Base-by-base conservation (phyloP, 805 yeast species). In the Limtongia smithiae region DNA sequence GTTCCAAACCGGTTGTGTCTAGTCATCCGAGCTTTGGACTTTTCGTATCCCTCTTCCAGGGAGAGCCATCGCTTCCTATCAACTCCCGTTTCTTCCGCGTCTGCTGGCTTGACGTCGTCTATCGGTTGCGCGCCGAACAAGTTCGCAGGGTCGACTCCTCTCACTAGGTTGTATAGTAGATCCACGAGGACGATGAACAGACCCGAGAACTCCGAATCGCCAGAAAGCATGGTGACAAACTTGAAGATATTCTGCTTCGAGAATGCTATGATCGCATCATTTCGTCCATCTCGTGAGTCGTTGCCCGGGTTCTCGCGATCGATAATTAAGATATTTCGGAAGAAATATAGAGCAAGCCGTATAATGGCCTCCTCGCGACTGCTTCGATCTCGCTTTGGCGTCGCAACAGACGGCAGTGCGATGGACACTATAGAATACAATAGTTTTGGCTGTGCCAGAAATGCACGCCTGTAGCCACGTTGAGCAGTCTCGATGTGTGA, bases 1-100 rank as follows among this genome's bases (percentile, higher is more conserved):
- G 97, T 82, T 0, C 98, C 98, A 70, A 91, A 91, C 44, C 95
- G 75, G 2, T 93, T 90, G 63, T 91, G 98, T 40, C 98, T 85
- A 72, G 68, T 64, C 75, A 76, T 25, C 8, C 72, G 70, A 41
- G 80, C 73, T 30, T 65, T 62, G 35, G 68, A 71, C 50, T 77
- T 79, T 51, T 82, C 63, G 28, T 75, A 71, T 61, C 91, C 97
- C 46, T 75, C 75, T 1, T 71, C 69, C n/a, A 88, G 69, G 6
- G 86, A 24, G 63, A 18, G 74, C 77, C 37, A 72, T 65, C 24
- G 66, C 51, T 37, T 58, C 59, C 17, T 44, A 46, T 9, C 44
- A 25, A 9, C 38, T 14, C 33, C 15, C 0, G 37, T 6, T 9
- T 9, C 35, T 34, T 51, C 48, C 9, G 41, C 46, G 15, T 45